Base-by-base conservation (phyloP, 1,284 basidiomycete genomes). In the Ceratobasidium theobromae region DNA sequence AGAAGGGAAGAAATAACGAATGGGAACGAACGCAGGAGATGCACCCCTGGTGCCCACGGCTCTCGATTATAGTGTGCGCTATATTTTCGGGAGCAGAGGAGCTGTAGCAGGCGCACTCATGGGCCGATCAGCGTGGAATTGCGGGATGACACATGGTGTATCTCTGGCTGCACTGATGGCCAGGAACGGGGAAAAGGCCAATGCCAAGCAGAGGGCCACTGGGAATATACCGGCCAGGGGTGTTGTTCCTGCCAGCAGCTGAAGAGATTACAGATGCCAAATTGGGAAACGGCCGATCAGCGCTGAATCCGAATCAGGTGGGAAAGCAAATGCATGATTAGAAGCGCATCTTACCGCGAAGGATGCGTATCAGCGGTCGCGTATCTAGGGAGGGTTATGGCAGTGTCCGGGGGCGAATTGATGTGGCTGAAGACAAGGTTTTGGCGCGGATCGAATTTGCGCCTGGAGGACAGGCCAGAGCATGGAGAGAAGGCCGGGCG, bases 371-470 rank as follows among this genome's bases (percentile, higher is more conserved):
- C 16, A 16, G 58, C 38, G 45, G 58, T 62, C 23, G 23, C 46
- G 58, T 62, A 62, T 46, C 58, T 40, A 62, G 30, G 55, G 49
- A 41, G n/a, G n/a, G n/a, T n/a, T n/a, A n/a, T n/a, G n/a, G n/a
- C 3, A 18, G 58, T 62, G 58, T 27, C 48, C 45, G 45, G 48
- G 58, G 58, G 30, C 45, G 21, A 33, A 51, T 62, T 62, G 58
- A 62, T 62, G 58, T 62, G 58, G 58, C 58, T 62, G 58, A 30
- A 23, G 33, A 49, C 9, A 51, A 62, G 48, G 32, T 62, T 62
- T 62, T 51, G 41, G 46, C 46, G 46, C 45, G 8, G 43, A 8
- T 38, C 35, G 8, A 38, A 38, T 38, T 38, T 38, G 35, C 35
- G 35, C 35, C 35, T 38, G 9, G 8, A 38, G 8, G 35, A 16